Conservation (phyloP, 176 grass and related monocot species). For the Lolium perenne region DNA sequence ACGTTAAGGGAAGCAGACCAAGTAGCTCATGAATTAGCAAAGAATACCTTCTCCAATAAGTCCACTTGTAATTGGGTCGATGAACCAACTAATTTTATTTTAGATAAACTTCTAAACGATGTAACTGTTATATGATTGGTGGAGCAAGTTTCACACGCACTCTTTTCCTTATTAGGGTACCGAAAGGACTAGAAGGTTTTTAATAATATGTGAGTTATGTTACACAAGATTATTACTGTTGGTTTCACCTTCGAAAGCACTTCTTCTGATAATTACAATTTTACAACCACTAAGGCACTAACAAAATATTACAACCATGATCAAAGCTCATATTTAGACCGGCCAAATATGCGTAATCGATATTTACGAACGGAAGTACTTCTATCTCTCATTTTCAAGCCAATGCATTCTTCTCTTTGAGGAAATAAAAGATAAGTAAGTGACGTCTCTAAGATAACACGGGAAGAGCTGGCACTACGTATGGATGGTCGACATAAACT, state of each 20-base stretch:
- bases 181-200: no score
- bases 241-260: background rate
- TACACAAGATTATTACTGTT: no score
- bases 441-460: slow-evolving; percentile 14
- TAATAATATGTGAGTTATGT: background rate
- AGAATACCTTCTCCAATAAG: no score
- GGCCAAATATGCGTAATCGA: background rate
- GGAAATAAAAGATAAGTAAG: background rate
- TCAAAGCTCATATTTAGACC: background rate
- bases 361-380: background rate
- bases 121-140: no score
- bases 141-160: no score
- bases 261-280: background rate
- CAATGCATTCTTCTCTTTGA: background rate
- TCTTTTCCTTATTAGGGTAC: no score
- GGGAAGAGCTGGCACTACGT: background rate
- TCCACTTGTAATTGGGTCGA: no score
- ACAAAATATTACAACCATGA: background rate
- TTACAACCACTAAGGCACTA: background rate
- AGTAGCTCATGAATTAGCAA: no score
- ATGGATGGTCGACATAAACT: background rate
- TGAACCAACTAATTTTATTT: no score
- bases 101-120: no score
- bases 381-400: background rate
- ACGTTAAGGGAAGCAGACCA: no score